Conservation (phyloP, 306 rosid genomes). For the Quillaja saponaria region DNA sequence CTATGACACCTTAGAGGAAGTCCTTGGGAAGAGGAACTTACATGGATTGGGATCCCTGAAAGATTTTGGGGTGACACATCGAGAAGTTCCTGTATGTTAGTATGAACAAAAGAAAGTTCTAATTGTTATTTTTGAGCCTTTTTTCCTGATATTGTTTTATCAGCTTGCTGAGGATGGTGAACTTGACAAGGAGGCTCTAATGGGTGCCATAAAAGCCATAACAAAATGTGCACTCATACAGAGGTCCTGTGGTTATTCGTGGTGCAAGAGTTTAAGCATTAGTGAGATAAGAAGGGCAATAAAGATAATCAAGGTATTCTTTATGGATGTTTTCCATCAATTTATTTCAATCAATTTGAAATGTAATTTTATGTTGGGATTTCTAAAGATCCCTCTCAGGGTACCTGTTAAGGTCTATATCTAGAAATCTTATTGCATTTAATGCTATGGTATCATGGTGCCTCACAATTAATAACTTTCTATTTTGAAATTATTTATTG, state of each 20-base stretch:
- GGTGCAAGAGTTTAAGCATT: slow-evolving; percentile 90
- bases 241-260: slow-evolving; percentile 93
- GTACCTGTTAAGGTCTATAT: too few species aligned
- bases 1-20: slow-evolving; percentile 91
- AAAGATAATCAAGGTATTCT: slow-evolving; percentile 69
- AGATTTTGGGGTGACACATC: slow-evolving; percentile 85
- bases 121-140: slow-evolving; percentile 21
- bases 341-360: slow-evolving; percentile 1
- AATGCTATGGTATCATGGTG: too few species aligned
- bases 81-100: slow-evolving; percentile 82
- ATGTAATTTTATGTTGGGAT: slow-evolving; percentile 1
- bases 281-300: slow-evolving; percentile 70
- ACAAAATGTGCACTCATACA: slow-evolving; percentile 92
- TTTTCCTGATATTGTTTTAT: slow-evolving; percentile 19
- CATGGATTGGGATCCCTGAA: slow-evolving; percentile 81
- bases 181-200: slow-evolving; percentile 49
- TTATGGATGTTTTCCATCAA: slow-evolving; percentile 18
- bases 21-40: slow-evolving; percentile 87
- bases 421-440: too few species aligned
- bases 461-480: too few species aligned
- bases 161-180: slow-evolving; percentile 74
- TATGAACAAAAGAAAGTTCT: slow-evolving; percentile 10
- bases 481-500: too few species aligned
- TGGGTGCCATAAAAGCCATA: slow-evolving; percentile 60
- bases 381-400: too few species aligned